These are phyloP conservation scores for Psilocybe tampanensis DNA, from an alignment of 768 basidiomycete species.

Conservation along the genomic window DNA sequence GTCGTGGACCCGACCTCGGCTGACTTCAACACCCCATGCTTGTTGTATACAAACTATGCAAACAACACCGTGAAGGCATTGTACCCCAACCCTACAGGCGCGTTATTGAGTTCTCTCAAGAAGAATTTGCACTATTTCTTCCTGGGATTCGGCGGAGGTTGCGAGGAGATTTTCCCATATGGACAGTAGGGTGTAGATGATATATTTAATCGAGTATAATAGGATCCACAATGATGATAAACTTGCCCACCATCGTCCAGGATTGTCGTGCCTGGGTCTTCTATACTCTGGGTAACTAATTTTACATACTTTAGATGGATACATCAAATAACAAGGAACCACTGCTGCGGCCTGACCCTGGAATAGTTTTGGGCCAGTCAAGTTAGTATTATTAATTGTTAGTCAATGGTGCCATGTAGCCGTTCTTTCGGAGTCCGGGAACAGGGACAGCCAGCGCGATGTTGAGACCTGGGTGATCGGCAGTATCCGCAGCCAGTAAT, in stretches of 20 bases:
- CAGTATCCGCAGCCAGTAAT: no score
- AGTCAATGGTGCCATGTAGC: no score
- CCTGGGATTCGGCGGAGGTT: conserved; percentile 7
- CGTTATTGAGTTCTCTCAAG: conserved; percentile 17
- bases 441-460: no score
- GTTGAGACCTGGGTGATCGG: no score
- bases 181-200: background rate
- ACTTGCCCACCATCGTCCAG: background rate
- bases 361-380: no score
- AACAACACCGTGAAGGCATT: conserved; percentile 18
- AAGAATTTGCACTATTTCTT: conserved; percentile 19
- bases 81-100: conserved; percentile 23
- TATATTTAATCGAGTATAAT: background rate
- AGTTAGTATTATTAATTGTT: no score
- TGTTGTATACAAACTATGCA: conserved; percentile 22
- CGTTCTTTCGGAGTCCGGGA: no score
- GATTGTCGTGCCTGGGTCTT: no score
- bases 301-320: no score
- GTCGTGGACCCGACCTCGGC: conserved; percentile 22
- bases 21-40: conserved; percentile 17
- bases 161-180: conserved; percentile 19
- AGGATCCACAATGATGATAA: background rate
- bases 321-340: no score
- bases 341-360: no score
- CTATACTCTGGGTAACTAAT: no score